Conservation (phyloP, 257 asterid genomes). For the Ligustrum vulgare region DNA sequence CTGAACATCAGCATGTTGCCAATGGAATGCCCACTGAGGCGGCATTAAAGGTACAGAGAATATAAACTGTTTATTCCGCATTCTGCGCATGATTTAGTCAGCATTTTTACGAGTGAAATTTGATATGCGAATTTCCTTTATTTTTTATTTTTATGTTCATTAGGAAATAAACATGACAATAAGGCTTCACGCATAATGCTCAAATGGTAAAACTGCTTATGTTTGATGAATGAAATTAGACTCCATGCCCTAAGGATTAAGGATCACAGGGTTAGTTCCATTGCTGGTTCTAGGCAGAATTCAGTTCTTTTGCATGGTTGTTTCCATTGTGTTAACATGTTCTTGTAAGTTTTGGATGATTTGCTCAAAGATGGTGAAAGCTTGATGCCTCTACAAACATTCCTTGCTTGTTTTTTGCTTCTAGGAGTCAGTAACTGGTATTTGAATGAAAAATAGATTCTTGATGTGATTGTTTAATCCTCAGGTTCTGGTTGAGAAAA, state of each 20-base stretch:
- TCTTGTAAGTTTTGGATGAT: too few species aligned
- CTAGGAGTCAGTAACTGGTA: neutral
- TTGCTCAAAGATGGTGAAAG: too few species aligned
- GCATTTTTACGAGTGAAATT: neutral
- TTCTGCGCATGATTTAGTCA: neutral
- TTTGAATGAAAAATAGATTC: conserved; percentile 7
- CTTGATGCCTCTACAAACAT: neutral
- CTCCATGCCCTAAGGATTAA: too few species aligned
- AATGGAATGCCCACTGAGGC: conserved; percentile 98
- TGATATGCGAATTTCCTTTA: neutral
- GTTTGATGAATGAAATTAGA: too few species aligned
- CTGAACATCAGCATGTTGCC: conserved; percentile 59
- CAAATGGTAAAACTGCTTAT: too few species aligned
- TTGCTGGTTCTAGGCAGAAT: too few species aligned
- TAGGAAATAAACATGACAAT: neutral
- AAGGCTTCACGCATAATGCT: neutral
- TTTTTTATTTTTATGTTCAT: neutral
- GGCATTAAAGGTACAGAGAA: conserved; percentile 71
- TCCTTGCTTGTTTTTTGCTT: neutral
- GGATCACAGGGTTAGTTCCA: too few species aligned
- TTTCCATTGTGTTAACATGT: too few species aligned
- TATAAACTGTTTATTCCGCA: neutral
- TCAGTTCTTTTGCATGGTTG: too few species aligned
- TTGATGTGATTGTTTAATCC: conserved; percentile 21
- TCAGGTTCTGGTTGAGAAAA: conserved; percentile 96